These are phyloP conservation scores for Alternaria sp. DNA, from an alignment of 2,329 filamentous ascomycete species.

Conservation along the genomic window DNA sequence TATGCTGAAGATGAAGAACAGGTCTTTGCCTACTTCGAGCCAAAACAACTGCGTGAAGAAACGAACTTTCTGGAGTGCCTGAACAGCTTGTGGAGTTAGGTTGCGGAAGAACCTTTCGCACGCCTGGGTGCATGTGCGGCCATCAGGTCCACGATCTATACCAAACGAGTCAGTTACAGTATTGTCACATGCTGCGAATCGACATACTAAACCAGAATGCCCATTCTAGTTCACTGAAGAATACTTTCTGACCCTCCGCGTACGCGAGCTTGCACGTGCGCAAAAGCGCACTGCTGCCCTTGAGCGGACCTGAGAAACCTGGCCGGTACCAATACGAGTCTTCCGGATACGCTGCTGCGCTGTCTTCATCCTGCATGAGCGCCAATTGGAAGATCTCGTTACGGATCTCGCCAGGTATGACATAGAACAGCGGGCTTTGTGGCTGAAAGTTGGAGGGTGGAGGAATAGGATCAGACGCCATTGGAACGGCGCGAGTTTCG, in stretches of 20 bases:
- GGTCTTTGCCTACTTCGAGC: conserved; percentile 3
- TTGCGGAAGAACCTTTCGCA: conserved; percentile 6
- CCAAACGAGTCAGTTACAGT: no score
- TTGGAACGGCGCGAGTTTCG: background rate
- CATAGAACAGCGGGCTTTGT: conserved; percentile 11
- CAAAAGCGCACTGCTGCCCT: conserved; percentile 11
- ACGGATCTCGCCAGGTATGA: conserved; percentile 12
- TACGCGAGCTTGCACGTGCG: conserved; percentile 13
- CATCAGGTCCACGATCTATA: conserved; percentile 13
- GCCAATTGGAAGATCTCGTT: conserved; percentile 12
- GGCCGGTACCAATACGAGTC: conserved; percentile 17
- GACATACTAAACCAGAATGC: conserved; percentile 16
- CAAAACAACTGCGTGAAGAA: conserved; percentile 19
- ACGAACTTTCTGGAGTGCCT: conserved; percentile 14
- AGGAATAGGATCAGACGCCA: background rate
- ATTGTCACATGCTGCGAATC: no score
- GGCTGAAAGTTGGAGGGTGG: conserved; percentile 5
- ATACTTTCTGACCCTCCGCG: conserved; percentile 13
- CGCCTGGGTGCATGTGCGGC: background rate
- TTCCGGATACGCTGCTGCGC: conserved; percentile 7
- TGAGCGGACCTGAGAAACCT: conserved; percentile 9
- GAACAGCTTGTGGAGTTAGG: background rate
- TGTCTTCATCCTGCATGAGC: conserved; percentile 13
- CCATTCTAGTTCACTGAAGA: conserved; percentile 8
- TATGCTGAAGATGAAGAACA: background rate